Conservation (phyloP, 1,284 basidiomycete species). For the Heliocybe sulcata region DNA sequence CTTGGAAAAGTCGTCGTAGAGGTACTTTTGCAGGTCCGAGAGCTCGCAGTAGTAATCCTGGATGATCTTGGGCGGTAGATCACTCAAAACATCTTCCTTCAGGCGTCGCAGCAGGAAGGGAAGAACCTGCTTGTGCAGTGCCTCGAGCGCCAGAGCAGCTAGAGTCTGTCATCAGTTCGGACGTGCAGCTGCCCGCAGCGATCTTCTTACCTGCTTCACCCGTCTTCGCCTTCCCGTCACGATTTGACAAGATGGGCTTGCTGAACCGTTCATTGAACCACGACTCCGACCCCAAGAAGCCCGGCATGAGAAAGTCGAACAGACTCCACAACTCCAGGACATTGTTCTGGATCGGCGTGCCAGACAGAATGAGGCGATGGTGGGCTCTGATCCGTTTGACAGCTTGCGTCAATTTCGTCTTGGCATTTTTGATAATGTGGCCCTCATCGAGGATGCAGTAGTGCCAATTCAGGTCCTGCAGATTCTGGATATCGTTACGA, state of each 20-base stretch:
- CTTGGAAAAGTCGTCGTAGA: slow-evolving; percentile 90
- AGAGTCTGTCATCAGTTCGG: slow-evolving; percentile 7
- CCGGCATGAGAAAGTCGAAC: slow-evolving; percentile 99
- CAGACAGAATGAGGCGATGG: slow-evolving; percentile 91
- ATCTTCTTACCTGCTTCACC: slow-evolving; percentile 78
- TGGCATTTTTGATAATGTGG: slow-evolving; percentile 97
- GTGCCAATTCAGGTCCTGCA: slow-evolving; percentile 80
- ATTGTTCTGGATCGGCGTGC: slow-evolving; percentile 99
- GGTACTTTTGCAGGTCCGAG: slow-evolving; percentile 86
- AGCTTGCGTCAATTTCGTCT: slow-evolving; percentile 96
- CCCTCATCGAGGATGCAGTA: slow-evolving; percentile 99
- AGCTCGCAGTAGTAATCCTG: slow-evolving; percentile 99
- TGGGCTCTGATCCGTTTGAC: slow-evolving; percentile 90
- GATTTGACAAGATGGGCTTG: slow-evolving; percentile 92
- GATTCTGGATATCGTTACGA: slow-evolving; percentile 84
- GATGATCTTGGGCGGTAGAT: slow-evolving; percentile 98
- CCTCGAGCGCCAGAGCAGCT: slow-evolving; percentile 92
- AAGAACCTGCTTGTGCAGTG: slow-evolving; percentile 97
- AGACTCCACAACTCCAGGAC: slow-evolving; percentile 98
- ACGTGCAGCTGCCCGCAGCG: background rate
- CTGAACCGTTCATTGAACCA: slow-evolving; percentile 95
- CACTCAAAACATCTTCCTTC: slow-evolving; percentile 96
- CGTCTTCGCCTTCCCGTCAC: slow-evolving; percentile 93
- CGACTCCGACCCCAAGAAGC: slow-evolving; percentile 93
- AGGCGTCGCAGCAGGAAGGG: slow-evolving; percentile 94